phyloP scores from a whole-genome alignment of 2,329 filamentous ascomycete species.

The Stylonectria norvegica region DNA sequence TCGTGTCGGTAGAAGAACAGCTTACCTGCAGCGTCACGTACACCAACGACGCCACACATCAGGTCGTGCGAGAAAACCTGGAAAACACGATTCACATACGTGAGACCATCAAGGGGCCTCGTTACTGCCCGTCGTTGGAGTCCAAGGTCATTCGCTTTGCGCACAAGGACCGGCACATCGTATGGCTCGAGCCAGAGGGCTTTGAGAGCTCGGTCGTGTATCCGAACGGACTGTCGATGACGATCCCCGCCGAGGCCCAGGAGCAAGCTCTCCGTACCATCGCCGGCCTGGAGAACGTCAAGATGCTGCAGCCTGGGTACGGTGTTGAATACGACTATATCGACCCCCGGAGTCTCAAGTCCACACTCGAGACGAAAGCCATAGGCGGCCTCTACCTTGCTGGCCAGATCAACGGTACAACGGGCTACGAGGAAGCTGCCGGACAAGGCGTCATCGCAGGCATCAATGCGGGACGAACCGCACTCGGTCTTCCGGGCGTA shows the following conservation, averaged over 20 bases:
- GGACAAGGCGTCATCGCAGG: slow-evolving; percentile 90
- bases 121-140: slow-evolving; percentile 94
- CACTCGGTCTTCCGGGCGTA: slow-evolving; percentile 62
- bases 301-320: slow-evolving; percentile 92
- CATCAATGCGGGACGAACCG: slow-evolving; percentile 85
- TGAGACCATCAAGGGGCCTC: slow-evolving; percentile 87
- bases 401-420: slow-evolving; percentile 97
- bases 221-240: slow-evolving; percentile 97
- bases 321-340: slow-evolving; percentile 99
- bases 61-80: slow-evolving; percentile 82
- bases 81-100: slow-evolving; percentile 95
- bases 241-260: slow-evolving; percentile 84
- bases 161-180: slow-evolving; percentile 76
- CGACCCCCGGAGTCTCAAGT: slow-evolving; percentile 80
- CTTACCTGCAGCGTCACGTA: slow-evolving; percentile 82
- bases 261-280: slow-evolving; percentile 82
- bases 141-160: slow-evolving; percentile 88
- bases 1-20: slow-evolving; percentile 75
- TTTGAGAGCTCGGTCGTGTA: slow-evolving; percentile 89
- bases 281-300: slow-evolving; percentile 79
- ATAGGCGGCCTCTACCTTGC: slow-evolving; percentile 87
- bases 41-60: slow-evolving; percentile 79
- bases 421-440: slow-evolving; percentile 95
- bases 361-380: slow-evolving; percentile 90
- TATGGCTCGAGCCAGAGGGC: slow-evolving; percentile 97